These are phyloP conservation scores for Pinus tabuliformis DNA, from an alignment of 75 land plant species.

Conservation along the genomic window DNA sequence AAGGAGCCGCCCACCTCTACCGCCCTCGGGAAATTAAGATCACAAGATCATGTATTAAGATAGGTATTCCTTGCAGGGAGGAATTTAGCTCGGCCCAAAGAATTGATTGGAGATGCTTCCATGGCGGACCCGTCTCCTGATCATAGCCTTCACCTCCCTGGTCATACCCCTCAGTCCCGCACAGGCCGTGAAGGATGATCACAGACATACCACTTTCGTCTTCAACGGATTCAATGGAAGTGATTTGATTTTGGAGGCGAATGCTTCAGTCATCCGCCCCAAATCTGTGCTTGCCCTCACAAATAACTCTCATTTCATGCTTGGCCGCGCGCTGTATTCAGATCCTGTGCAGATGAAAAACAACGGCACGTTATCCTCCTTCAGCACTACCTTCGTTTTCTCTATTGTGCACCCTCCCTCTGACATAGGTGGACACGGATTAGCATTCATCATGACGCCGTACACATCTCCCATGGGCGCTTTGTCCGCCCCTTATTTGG, in stretches of 20 bases:
- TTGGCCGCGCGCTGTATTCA: background rate
- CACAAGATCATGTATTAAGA: too few species aligned
- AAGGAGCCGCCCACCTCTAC: too few species aligned
- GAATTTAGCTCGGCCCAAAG: too few species aligned
- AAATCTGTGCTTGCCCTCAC: background rate
- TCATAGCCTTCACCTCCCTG: too few species aligned
- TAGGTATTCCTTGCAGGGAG: too few species aligned
- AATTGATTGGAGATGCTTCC: too few species aligned
- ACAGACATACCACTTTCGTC: background rate
- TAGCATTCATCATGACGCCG: conserved; percentile 27
- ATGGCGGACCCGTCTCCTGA: too few species aligned
- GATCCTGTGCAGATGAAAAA: background rate
- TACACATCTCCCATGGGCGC: background rate
- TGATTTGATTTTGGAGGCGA: background rate
- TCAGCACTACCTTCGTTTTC: conserved; percentile 19
- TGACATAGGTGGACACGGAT: conserved; percentile 12
- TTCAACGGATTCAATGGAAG: background rate
- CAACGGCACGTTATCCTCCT: background rate
- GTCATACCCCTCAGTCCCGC: too few species aligned
- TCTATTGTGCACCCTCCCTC: background rate
- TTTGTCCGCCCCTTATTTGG: background rate
- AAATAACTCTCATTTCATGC: background rate
- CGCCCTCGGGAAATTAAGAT: too few species aligned
- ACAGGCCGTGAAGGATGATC: background rate
- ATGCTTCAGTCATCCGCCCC: background rate